phyloP scores from a whole-genome alignment of 2,329 filamentous ascomycete species.

The Trichoderma asperellum region DNA sequence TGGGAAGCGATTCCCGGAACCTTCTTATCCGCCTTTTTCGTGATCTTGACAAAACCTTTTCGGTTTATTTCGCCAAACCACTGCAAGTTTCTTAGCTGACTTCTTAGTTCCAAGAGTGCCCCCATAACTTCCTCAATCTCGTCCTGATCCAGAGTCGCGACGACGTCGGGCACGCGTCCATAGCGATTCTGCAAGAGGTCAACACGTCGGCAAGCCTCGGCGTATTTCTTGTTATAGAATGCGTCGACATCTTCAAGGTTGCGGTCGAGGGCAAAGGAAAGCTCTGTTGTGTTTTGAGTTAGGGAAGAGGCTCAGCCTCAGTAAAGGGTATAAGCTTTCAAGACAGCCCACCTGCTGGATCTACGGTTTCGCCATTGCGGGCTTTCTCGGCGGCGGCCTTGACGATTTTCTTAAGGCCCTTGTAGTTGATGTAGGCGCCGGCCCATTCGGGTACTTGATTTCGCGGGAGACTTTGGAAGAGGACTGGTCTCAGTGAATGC shows the following conservation, averaged over 20 bases:
- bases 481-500: slow-evolving; percentile 31
- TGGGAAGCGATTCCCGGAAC: slow-evolving; percentile 75
- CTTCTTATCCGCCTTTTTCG: slow-evolving; percentile 98
- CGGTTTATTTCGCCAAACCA: slow-evolving; percentile 99
- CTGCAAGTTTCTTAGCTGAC: slow-evolving; percentile 85
- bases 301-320: slow-evolving; percentile 36
- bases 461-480: slow-evolving; percentile 62
- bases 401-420: slow-evolving; percentile 91
- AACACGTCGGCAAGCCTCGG: slow-evolving; percentile 80
- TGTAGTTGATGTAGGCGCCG: slow-evolving; percentile 84
- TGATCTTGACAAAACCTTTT: slow-evolving; percentile 95
- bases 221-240: slow-evolving; percentile 96
- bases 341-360: slow-evolving; percentile 80
- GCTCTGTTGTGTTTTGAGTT: slow-evolving; percentile 64
- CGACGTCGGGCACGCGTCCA: slow-evolving; percentile 70
- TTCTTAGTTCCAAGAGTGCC: slow-evolving; percentile 84
- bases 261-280: slow-evolving; percentile 95
- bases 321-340: slow-evolving; percentile 22
- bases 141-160: slow-evolving; percentile 78
- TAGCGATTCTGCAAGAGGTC: slow-evolving; percentile 88
- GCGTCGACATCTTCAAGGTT: slow-evolving; percentile 96
- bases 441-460: slow-evolving; percentile 91
- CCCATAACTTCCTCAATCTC: slow-evolving; percentile 91
- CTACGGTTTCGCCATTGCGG: slow-evolving; percentile 73
- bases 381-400: slow-evolving; percentile 72